phyloP scores from a whole-genome alignment of 176 grass and related monocot genomes.

The Oropetium thomaeum region DNA sequence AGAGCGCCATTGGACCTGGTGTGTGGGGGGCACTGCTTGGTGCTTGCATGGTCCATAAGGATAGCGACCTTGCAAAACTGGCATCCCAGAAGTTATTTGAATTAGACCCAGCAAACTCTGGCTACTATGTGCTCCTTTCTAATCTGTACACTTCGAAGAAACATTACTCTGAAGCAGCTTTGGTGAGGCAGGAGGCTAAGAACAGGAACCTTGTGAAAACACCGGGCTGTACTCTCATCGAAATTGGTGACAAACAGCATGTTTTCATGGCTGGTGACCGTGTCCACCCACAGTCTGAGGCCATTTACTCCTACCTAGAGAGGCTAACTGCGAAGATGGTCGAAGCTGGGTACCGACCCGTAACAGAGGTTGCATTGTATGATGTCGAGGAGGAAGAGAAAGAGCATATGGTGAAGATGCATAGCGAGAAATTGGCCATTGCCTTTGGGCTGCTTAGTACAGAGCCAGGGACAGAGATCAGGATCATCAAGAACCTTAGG shows the following conservation, averaged over 20 bases:
- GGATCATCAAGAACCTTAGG: conserved; percentile 71
- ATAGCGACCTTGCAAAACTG: conserved; percentile 65
- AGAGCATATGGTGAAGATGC: conserved; percentile 48
- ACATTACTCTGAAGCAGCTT: conserved; percentile 64
- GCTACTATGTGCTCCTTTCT: conserved; percentile 73
- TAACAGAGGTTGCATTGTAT: conserved; percentile 52
- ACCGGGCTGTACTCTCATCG: conserved; percentile 70
- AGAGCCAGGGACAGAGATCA: conserved; percentile 49
- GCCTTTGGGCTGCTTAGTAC: conserved; percentile 55
- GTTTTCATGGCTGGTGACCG: conserved; percentile 61
- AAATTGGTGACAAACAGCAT: conserved; percentile 41
- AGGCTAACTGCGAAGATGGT: conserved; percentile 55
- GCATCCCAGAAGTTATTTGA: conserved; percentile 56
- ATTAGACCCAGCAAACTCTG: conserved; percentile 52
- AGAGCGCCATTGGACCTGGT: conserved; percentile 41
- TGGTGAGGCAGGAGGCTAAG: conserved; percentile 63
- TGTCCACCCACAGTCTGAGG: conserved; percentile 48
- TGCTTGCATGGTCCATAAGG: conserved; percentile 70
- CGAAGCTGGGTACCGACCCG: conserved; percentile 52
- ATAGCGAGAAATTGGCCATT: conserved; percentile 50
- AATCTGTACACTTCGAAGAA: conserved; percentile 75
- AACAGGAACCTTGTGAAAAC: conserved; percentile 61
- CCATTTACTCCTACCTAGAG: conserved; percentile 47
- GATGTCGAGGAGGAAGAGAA: conserved; percentile 71
- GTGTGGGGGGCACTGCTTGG: conserved; percentile 88